phyloP scores from a whole-genome alignment of 129 eudicot species.

The Daucus carota region DH1_v3.0 NC_030384.2:29528001-29528500 shows the following conservation, averaged over 20 bases:
- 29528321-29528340: constrained; percentile 53
- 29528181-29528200: constrained; percentile 42
- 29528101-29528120: constrained; percentile 33
- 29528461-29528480: constrained; percentile 46
- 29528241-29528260: constrained; percentile 48
- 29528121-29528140: constrained; percentile 38
- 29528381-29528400: constrained; percentile 19
- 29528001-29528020: constrained; percentile 64
- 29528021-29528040: constrained; percentile 42
- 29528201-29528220: constrained; percentile 37
- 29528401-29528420: constrained; percentile 11
- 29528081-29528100: constrained; percentile 37
- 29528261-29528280: constrained; percentile 46
- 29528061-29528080: constrained; percentile 32
- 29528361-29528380: constrained; percentile 17
- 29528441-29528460: constrained; percentile 30
- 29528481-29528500: constrained; percentile 35
- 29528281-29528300: constrained; percentile 52
- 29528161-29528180: constrained; percentile 45
- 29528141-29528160: constrained; percentile 11
- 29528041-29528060: constrained; percentile 35
- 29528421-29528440: constrained; percentile 12
- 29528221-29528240: constrained; percentile 27
- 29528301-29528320: constrained; percentile 69
- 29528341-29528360: constrained; percentile 10